Evolutionary conservation across 2,329 filamentous ascomycete species (phyloP).

Genomic region (Tolypocladium cylindrosporum): DNA sequence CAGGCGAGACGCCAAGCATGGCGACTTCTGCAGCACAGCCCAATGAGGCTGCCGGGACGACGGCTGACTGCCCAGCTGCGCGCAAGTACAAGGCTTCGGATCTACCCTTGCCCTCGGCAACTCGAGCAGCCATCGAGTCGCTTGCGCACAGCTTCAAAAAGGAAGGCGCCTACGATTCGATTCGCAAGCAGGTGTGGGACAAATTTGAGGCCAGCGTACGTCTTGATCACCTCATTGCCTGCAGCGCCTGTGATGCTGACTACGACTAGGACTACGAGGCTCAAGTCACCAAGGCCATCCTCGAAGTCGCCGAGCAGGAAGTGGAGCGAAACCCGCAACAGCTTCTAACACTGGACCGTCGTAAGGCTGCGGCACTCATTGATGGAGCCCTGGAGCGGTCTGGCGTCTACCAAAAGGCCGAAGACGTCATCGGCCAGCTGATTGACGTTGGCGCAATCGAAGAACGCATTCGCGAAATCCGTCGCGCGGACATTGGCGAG

Average conservation of each 20-base stretch:
- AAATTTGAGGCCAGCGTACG: slow-evolving; percentile 62
- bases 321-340: slow-evolving; percentile 64
- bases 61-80: slow-evolving; percentile 5
- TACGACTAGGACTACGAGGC: slow-evolving; percentile 54
- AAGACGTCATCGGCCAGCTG: slow-evolving; percentile 55
- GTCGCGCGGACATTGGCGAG: slow-evolving; percentile 57
- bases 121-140: slow-evolving; percentile 62
- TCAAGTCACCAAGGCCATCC: slow-evolving; percentile 54
- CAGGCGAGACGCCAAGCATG: slow-evolving; percentile 9
- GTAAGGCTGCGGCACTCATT: slow-evolving; percentile 64
- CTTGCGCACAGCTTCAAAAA: slow-evolving; percentile 78
- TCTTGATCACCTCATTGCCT: not conserved
- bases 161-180: slow-evolving; percentile 70
- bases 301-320: slow-evolving; percentile 62
- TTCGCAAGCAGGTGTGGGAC: slow-evolving; percentile 68
- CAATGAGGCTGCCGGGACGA: slow-evolving; percentile 9
- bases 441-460: slow-evolving; percentile 62
- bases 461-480: slow-evolving; percentile 56
- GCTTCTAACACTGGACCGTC: slow-evolving; percentile 62
- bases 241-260: not conserved
- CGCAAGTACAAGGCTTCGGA: slow-evolving; percentile 63
- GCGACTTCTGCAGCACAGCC: slow-evolving; percentile 15
- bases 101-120: slow-evolving; percentile 62
- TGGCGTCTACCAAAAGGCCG: slow-evolving; percentile 63
- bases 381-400: slow-evolving; percentile 70